Evolutionary conservation across 352 stramenopile genomes (phyloP).

Genomic region (Pythium vanterpoolii): DNA sequence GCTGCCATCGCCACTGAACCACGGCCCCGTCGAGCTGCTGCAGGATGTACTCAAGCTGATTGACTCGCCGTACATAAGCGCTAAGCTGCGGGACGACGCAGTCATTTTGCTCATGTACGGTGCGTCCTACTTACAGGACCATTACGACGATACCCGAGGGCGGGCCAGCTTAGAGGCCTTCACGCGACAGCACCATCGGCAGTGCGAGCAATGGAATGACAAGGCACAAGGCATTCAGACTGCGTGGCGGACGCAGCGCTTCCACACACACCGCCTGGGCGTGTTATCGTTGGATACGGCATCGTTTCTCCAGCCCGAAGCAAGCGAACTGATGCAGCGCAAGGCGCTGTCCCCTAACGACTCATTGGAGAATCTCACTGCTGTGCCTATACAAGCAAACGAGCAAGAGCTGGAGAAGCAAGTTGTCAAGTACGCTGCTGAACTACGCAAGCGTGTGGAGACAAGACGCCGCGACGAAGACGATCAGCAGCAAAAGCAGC

Average conservation of each 20-base stretch:
- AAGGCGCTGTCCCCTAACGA: conserved; percentile 13
- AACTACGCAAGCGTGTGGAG: conserved; percentile 35
- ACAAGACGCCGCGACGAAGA: conserved; percentile 29
- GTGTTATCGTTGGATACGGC: conserved; percentile 34
- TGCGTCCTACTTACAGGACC: conserved; percentile 30
- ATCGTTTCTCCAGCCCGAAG: conserved; percentile 37
- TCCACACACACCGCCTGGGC: conserved; percentile 43
- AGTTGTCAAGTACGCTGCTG: conserved; percentile 39
- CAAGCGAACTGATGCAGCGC: conserved; percentile 26
- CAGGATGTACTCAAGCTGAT: conserved; percentile 10
- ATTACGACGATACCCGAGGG: conserved; percentile 3
- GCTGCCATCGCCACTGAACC: conserved; percentile 27
- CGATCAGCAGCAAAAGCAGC: conserved; percentile 30
- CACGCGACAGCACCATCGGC: conserved; percentile 19
- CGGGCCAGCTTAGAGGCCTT: background rate
- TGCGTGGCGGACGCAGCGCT: conserved; percentile 42
- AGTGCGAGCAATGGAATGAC: background rate
- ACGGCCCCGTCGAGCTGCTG: conserved; percentile 22
- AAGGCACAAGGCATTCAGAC: conserved; percentile 20
- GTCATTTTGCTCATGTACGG: conserved; percentile 50
- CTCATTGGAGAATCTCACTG: conserved; percentile 14
- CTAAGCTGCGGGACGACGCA: conserved; percentile 38
- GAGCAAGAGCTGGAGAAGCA: conserved; percentile 34
- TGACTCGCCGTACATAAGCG: conserved; percentile 8
- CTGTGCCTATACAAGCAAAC: conserved; percentile 27